Evolutionary conservation across 768 basidiomycete genomes (phyloP).

Genomic region (Amanita polypyramis): DNA sequence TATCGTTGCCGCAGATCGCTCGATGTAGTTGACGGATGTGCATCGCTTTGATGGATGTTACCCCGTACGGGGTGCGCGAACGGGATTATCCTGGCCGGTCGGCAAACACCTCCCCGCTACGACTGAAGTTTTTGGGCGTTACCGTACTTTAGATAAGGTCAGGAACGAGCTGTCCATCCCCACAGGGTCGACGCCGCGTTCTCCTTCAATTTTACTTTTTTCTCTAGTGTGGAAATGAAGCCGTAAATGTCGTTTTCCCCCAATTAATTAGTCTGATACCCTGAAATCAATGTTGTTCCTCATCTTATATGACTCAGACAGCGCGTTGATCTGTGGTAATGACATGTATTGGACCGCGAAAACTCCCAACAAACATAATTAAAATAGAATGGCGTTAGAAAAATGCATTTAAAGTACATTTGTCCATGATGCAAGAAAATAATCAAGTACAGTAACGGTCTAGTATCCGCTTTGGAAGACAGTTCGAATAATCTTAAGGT

Average conservation of each 20-base stretch:
- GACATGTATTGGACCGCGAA: neutral
- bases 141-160: neutral
- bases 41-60: neutral
- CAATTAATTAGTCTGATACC: neutral
- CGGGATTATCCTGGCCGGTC: neutral
- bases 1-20: neutral
- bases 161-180: neutral
- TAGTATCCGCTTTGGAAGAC: slow-evolving; percentile 2
- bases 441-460: neutral
- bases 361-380: neutral
- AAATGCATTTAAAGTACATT: slow-evolving; percentile 6
- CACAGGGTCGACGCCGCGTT: slow-evolving; percentile 1
- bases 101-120: neutral
- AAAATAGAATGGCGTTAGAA: neutral
- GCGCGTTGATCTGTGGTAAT: neutral
- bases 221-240: neutral
- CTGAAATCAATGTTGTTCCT: neutral
- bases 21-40: too few relatives aligned
- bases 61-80: neutral
- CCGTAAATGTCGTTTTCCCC: neutral
- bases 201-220: neutral
- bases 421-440: slow-evolving; percentile 6
- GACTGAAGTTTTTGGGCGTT: neutral
- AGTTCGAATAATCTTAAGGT: slow-evolving; percentile 4
- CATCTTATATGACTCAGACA: neutral